Evolutionary conservation across 2,329 filamentous ascomycete genomes (phyloP), one percentile per base, ranked within the genome.

Genomic region (Scedosporium dehoogii): DNA sequence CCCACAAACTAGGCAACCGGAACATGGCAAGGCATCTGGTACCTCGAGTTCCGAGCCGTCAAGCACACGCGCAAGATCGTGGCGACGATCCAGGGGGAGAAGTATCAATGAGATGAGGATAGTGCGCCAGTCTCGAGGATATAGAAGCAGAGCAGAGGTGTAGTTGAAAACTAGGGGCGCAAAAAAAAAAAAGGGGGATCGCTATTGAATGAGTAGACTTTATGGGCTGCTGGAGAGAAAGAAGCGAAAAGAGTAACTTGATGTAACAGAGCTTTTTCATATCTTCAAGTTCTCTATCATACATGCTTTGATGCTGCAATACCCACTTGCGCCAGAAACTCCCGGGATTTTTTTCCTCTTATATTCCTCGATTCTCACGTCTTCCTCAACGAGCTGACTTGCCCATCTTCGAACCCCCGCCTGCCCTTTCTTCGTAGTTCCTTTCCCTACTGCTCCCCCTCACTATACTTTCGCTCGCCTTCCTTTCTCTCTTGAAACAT

Each of bases 11-110:
- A 83, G 80, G 81, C 81, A 23, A 84, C 83, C 12, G 86, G 86
- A 23, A 88, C 85, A 3, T 93, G 90, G 90, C 90, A 94, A 70
- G 85, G 94, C 0, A 93, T 97, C 64, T 97, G 91, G 90, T 96
- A 96, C 74, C 77, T 97, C 66, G 94, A 97, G 75, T 97, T 97
- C 73, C 82, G 93, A 63, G 83, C 80, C 9, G 79, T 79, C 68
- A 91, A 85, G 75, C 92, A 97, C 75, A 80, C 85, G 66, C 84
- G 94, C 70, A 89, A 86, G 72, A 84, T 97, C 12, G 87, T 99
- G 65, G 93, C 93, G 61, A 97, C 94, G 1, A 96, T 97, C 65
- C 92, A 97, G 74, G 94, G 93, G 53, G 90, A 97, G 78, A 86
- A 86, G 53, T 62, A 62, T 38, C 42, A 62, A 46, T 57, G 60